Evolutionary conservation across 2,329 filamentous ascomycete species (phyloP), one percentile per base, ranked within the genome.

Genomic region (Epichloe hybrida): DNA sequence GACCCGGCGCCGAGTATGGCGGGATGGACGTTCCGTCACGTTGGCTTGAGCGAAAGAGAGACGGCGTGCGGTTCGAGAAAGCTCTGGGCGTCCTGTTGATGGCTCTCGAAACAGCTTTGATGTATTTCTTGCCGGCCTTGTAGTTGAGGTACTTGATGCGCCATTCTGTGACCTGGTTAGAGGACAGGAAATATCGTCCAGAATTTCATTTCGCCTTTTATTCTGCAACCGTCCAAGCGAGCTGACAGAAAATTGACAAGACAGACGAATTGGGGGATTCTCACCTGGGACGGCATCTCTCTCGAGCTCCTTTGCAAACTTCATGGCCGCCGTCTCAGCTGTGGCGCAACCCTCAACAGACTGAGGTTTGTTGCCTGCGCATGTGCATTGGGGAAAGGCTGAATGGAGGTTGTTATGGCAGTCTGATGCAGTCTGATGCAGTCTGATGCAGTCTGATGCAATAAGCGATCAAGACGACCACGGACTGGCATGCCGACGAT

Each of bases 121-220:
- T 76, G 64, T 89, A 84, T 71, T 96, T 96, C 71, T 97, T 97
- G 54, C 89, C 91, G 51, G 82, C 82, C 76, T 95, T 95, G 75
- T 97, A 97, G 69, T 96, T 81, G 59, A 97, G 77, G 67, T 96
- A 97, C 68, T 95, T 95, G 66, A 83, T 79, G 61, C 86, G 81
- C 91, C 91, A 97, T 79, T 97, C 80, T 83, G 58, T 31, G 13
- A 46, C 23, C 15, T 13, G 39, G 53, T 56, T 21, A 20, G 40
- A 34, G 3, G 13, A 5, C 42, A 34, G 42, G 8, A 23, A 20
- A 8, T 3, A 12, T 42, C 17, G 12, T 42, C 20, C 40, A 13
- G 15, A 8, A 2, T 23, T 15, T 17, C n/a, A 12, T 42, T 42
- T 31, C 8, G 27, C 27, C 27, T 31, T 31, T 0, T 31, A 0